Evolutionary conservation across 140 eudicot genomes (phyloP).

Genomic region (Stevia rebaudiana): DNA sequence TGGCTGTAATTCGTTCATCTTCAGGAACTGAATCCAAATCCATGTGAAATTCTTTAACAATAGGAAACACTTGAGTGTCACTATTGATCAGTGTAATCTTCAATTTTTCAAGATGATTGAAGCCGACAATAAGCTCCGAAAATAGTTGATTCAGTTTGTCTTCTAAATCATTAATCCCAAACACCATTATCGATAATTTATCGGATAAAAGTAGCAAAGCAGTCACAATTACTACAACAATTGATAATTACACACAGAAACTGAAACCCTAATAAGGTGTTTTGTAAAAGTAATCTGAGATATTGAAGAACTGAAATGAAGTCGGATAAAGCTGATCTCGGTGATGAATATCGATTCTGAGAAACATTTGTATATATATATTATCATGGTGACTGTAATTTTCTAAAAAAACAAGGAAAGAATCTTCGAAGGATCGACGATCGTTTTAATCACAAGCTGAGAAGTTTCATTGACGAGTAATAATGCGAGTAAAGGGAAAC

Average conservation of each 20-base stretch:
- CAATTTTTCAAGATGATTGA: conserved; percentile 20
- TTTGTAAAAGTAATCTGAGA: neutral
- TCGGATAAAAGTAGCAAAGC: neutral
- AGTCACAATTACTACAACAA: neutral
- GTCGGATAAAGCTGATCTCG: neutral
- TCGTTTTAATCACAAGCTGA: neutral
- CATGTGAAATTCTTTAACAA: neutral
- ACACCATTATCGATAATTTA: neutral
- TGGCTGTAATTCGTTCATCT: conserved; percentile 26
- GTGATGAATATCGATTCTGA: neutral
- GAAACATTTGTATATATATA: conserved; percentile 3
- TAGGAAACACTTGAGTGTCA: neutral
- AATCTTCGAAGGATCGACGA: neutral
- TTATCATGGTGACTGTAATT: too few species aligned
- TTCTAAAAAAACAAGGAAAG: neutral
- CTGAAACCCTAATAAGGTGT: neutral
- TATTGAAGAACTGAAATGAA: neutral
- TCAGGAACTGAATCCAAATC: conserved; percentile 17
- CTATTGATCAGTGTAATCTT: conserved; percentile 3
- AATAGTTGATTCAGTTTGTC: conserved; percentile 4
- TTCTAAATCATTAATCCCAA: neutral
- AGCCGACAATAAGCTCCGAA: conserved; percentile 20
- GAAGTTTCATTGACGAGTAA: conserved; percentile 14
- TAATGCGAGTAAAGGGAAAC: neutral
- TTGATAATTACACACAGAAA: neutral